Percentiles rank a stretch among this genome's conserved stretches.
Conservation (phyloP, 2,329 filamentous ascomycete species). For the Arthrobotrys sphaeroides region DNA sequence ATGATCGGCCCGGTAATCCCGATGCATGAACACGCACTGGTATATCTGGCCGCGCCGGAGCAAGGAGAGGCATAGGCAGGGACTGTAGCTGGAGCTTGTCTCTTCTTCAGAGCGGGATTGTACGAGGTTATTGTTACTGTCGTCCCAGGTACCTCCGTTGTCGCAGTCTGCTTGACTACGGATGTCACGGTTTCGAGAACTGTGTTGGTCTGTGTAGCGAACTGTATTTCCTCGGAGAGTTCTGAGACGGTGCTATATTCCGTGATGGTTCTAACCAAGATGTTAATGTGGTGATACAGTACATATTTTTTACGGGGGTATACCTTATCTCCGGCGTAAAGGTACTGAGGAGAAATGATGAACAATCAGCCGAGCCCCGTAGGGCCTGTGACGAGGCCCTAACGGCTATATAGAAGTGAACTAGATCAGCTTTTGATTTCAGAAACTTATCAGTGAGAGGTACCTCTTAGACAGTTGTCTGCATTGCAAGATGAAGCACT, state of each 20-base stretch:
- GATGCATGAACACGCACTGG: slow-evolving; percentile 59
- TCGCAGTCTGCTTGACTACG: not conserved
- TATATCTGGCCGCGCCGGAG: slow-evolving; percentile 54
- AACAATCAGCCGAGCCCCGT: slow-evolving; percentile 2
- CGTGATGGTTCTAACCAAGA: not conserved
- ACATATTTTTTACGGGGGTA: not conserved
- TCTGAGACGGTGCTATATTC: not conserved
- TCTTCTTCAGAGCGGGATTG: slow-evolving; percentile 10
- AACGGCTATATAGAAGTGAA: not conserved
- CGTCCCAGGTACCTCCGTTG: not conserved
- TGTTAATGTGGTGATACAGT: not conserved
- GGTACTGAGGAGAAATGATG: not conserved
- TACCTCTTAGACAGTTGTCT: not conserved
- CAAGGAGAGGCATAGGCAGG: slow-evolving; percentile 58
- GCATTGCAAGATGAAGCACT: not conserved
- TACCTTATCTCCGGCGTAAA: not conserved
- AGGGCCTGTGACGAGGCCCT: not conserved
- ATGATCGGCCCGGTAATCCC: slow-evolving; percentile 38
- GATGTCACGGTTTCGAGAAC: not conserved
- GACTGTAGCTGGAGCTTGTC: slow-evolving; percentile 9
- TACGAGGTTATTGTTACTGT: not conserved
- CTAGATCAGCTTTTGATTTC: not conserved
- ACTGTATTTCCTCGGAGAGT: not conserved
- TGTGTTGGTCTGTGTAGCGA: not conserved
- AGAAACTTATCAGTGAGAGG: not conserved